Conservation (phyloP, 352 stramenopile species). For the Nothophytophthora sp. region DNA sequence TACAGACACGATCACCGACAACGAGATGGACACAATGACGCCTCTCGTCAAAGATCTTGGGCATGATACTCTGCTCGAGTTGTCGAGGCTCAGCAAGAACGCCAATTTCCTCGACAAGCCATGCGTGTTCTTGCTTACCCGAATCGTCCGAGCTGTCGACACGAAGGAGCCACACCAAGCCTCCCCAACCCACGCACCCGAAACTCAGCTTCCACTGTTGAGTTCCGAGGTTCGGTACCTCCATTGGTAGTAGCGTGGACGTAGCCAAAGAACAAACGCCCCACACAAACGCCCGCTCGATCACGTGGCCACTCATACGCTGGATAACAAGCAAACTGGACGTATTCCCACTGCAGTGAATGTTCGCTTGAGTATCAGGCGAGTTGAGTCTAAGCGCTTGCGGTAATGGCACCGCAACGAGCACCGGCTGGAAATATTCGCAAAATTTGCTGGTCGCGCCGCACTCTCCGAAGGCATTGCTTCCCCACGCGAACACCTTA, state of each 20-base stretch:
- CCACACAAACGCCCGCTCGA: slow-evolving; percentile 23
- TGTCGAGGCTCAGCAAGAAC: not conserved
- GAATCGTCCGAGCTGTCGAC: not conserved
- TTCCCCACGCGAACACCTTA: slow-evolving; percentile 39
- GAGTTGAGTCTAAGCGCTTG: not conserved
- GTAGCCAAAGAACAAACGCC: slow-evolving; percentile 16
- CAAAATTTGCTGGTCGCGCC: slow-evolving; percentile 46
- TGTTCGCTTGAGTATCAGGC: not conserved
- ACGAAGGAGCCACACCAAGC: slow-evolving; percentile 7
- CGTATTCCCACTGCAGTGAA: slow-evolving; percentile 26
- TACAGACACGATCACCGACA: slow-evolving; percentile 3
- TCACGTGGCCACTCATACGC: not conserved
- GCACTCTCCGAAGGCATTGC: slow-evolving; percentile 37
- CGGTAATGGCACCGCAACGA: slow-evolving; percentile 22
- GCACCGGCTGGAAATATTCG: slow-evolving; percentile 41
- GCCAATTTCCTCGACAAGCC: slow-evolving; percentile 12
- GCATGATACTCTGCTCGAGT: no score
- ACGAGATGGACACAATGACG: slow-evolving; percentile 2
- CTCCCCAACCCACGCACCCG: not conserved
- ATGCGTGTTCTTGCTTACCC: slow-evolving; percentile 2
- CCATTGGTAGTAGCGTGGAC: slow-evolving; percentile 9
- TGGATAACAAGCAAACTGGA: slow-evolving; percentile 15
- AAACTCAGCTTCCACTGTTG: not conserved
- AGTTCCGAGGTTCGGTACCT: slow-evolving; percentile 6
- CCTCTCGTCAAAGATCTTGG: slow-evolving; percentile 13